Percentiles rank a stretch among this genome's conserved stretches.
phyloP scores from a whole-genome alignment of 306 rosid genomes.

The Boehmeria nivea region DNA sequence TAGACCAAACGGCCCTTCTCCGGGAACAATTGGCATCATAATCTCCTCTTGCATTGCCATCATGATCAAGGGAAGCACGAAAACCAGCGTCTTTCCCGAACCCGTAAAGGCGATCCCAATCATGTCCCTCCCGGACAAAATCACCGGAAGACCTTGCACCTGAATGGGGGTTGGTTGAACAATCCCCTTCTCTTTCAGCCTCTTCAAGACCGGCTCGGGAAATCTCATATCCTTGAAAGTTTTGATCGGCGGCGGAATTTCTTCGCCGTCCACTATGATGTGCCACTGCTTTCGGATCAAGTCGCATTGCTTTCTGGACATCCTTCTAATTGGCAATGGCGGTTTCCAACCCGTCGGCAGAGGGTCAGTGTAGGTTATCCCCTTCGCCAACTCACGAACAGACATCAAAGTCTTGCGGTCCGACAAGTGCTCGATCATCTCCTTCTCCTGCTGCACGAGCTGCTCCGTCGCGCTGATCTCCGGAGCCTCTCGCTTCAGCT shows the following conservation, averaged over 20 bases:
- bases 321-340: constrained; percentile 65
- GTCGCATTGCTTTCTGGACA: constrained; percentile 59
- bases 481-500: constrained; percentile 76
- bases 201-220: constrained; percentile 81
- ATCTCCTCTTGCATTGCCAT: constrained; percentile 88
- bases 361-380: constrained; percentile 79
- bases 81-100: constrained; percentile 80
- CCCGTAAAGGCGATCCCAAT: constrained; percentile 97
- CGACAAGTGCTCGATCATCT: constrained; percentile 81
- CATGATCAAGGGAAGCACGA: constrained; percentile 93
- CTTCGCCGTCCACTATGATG: constrained; percentile 78
- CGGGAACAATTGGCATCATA: constrained; percentile 85
- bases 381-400: constrained; percentile 89
- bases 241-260: constrained; percentile 74
- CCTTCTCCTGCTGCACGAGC: constrained; percentile 79
- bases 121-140: constrained; percentile 85
- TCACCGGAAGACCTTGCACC: constrained; percentile 94
- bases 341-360: constrained; percentile 89
- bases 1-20: constrained; percentile 89
- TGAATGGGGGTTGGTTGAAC: constrained; percentile 96
- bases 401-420: constrained; percentile 85
- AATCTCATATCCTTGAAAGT: constrained; percentile 88
- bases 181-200: constrained; percentile 70
- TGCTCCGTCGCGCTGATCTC: constrained; percentile 77
- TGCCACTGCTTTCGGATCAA: constrained; percentile 85